Conservation (phyloP, 2,329 filamentous ascomycete species). For the Fusarium papillatum region DNA sequence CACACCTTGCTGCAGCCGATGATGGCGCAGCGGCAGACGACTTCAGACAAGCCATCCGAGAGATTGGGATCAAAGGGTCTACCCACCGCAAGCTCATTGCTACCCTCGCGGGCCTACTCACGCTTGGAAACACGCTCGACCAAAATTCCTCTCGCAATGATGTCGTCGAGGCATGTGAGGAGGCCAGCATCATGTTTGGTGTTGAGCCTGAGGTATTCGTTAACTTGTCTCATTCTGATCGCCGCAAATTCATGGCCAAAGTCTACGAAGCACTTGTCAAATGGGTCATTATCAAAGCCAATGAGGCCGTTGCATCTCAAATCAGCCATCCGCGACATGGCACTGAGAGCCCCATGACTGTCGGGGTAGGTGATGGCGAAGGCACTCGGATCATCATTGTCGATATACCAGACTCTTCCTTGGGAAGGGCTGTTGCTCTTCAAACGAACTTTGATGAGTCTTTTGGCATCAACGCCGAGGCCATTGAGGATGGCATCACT, state of each 20-base stretch:
- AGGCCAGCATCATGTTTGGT: slow-evolving; percentile 89
- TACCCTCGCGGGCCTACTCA: slow-evolving; percentile 86
- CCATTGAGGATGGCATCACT: slow-evolving; percentile 94
- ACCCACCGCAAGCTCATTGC: slow-evolving; percentile 87
- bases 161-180: slow-evolving; percentile 89
- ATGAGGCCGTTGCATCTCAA: slow-evolving; percentile 84
- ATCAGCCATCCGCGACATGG: slow-evolving; percentile 73
- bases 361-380: slow-evolving; percentile 76
- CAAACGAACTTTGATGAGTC: slow-evolving; percentile 93
- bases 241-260: slow-evolving; percentile 84
- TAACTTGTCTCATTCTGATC: slow-evolving; percentile 85
- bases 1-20: slow-evolving; percentile 92
- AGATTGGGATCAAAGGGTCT: slow-evolving; percentile 93
- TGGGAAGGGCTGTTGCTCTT: slow-evolving; percentile 90
- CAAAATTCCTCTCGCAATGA: slow-evolving; percentile 87
- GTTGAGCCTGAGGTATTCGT: slow-evolving; percentile 87
- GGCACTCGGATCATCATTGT: slow-evolving; percentile 91
- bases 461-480: slow-evolving; percentile 93
- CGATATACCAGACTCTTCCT: slow-evolving; percentile 82
- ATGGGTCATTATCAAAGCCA: slow-evolving; percentile 92
- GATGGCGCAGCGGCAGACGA: slow-evolving; percentile 95
- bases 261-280: slow-evolving; percentile 96
- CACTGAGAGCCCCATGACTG: slow-evolving; percentile 68
- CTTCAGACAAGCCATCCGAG: slow-evolving; percentile 87
- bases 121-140: slow-evolving; percentile 91